Evolutionary conservation across 177 flowering plant genomes (phyloP).

Genomic region (Vitis hybrid): DNA sequence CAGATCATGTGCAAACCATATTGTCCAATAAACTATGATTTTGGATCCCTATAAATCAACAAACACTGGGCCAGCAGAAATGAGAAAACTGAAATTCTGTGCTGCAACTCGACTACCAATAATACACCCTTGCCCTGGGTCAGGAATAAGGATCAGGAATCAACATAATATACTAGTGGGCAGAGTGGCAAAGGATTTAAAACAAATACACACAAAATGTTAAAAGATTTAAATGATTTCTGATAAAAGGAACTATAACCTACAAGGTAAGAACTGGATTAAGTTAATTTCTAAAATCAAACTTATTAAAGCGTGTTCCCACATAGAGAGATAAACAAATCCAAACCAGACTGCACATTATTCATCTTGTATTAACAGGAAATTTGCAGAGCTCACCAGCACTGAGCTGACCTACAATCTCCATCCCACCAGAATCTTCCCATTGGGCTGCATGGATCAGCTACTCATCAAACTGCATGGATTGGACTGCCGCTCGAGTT

Average conservation of each 20-base stretch:
- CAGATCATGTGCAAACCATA: too few relatives aligned
- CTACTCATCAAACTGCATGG: slow-evolving; percentile 57
- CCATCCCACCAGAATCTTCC: slow-evolving; percentile 5
- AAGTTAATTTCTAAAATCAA: not conserved
- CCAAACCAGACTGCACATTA: slow-evolving; percentile 43
- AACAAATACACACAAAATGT: not conserved
- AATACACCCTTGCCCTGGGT: too few relatives aligned
- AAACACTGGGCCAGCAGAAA: too few relatives aligned
- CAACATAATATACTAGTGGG: too few relatives aligned
- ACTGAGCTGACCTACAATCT: slow-evolving; percentile 17
- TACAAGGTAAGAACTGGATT: slow-evolving; percentile 12
- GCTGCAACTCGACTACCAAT: too few relatives aligned
- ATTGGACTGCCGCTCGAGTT: slow-evolving; percentile 55
- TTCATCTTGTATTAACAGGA: slow-evolving; percentile 41
- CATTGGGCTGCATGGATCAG: slow-evolving; percentile 60
- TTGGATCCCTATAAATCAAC: too few relatives aligned
- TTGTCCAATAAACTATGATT: too few relatives aligned
- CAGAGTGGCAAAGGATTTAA: too few relatives aligned
- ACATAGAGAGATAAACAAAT: slow-evolving; percentile 9
- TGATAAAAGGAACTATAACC: slow-evolving; percentile 12
- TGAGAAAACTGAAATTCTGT: too few relatives aligned
- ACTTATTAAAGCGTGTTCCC: slow-evolving; percentile 15
- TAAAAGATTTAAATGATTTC: slow-evolving; percentile 12
- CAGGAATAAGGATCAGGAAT: too few relatives aligned
- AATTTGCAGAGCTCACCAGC: slow-evolving; percentile 21